A percentile compares a stretch with the other conserved stretches of the same genome.
phyloP scores from a whole-genome alignment of 1,284 basidiomycete species.

The Pseudomicrostroma phylloplanum region DNA sequence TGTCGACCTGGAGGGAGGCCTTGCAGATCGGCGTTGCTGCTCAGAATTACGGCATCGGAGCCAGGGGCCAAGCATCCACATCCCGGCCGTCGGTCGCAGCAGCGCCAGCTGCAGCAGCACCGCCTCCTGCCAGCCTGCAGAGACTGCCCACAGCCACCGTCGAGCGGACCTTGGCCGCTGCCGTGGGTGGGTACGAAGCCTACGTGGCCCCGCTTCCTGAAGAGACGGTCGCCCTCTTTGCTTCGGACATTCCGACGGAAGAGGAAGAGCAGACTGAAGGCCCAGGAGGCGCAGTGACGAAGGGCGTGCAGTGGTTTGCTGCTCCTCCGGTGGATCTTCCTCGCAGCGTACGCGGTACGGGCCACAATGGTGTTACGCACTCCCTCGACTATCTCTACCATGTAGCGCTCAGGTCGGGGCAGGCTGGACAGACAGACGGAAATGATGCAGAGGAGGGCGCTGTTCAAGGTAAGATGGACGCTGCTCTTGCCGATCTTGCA shows the following conservation, averaged over 20 bases:
- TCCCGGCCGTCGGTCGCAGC: background rate
- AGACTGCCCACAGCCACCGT: background rate
- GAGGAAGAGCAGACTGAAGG: conserved; percentile 1
- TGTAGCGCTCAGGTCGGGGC: background rate
- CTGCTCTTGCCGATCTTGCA: background rate
- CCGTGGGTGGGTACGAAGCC: background rate
- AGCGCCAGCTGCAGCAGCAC: background rate
- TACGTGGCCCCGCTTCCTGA: background rate
- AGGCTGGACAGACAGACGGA: background rate
- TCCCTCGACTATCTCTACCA: conserved; percentile 3
- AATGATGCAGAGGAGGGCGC: background rate
- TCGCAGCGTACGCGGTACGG: background rate
- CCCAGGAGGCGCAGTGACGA: background rate
- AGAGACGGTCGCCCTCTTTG: background rate
- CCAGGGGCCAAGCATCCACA: background rate
- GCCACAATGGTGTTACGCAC: background rate
- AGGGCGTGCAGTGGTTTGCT: conserved; percentile 2
- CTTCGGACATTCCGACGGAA: background rate
- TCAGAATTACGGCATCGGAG: background rate
- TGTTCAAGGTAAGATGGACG: background rate
- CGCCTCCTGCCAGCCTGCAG: background rate
- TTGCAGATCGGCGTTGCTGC: background rate
- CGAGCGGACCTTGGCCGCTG: background rate
- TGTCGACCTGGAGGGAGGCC: background rate
- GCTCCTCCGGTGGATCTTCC: background rate